Base-by-base conservation (phyloP, 805 yeast genomes). In the Metschnikowia gruessii region DNA sequence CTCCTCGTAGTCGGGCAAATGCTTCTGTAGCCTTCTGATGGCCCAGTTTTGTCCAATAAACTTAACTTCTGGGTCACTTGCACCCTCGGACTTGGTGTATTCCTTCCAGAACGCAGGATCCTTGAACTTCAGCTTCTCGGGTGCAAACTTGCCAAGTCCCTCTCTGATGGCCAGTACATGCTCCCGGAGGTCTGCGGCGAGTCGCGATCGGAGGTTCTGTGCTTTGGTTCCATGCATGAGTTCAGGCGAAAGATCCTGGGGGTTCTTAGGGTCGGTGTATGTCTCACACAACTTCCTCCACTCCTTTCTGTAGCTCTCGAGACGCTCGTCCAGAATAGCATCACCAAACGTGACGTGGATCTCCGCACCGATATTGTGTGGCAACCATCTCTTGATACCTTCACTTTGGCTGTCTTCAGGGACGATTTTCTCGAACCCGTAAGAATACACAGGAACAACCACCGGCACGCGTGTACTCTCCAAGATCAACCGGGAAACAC, bases 1-100 rank as follows among this genome's bases (percentile, higher is more conserved):
- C 17, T 54, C 55, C 22, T 51, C 51, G 39, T 50, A 52, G 24
- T 54, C 58, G 1, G 55, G 71, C 41, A 72, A 58, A 58, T 71
- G 75, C 45, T 71, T 72, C 61, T 87, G 95, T 39, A 82, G 74
- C 55, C 89, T 74, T 60, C 78, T 80, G 32, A 86, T 77, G 1
- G 95, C 95, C 94, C 95, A 87, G 60, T 87, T 87, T 58, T 81
- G 69, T 2, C 96, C 96, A 22, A 85, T 75, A 54, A 87, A 85
- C 55, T 80, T 66, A 18, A 87, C 77, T 45, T 81, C 86, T 0
- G 85, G 85, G 49, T 81, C 89, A 47, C 82, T 76, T 21, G 58
- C 66, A 10, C 95, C 95, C 64, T 83, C 87, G 3, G 83, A 64
- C 1, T 47, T 40, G 7, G 92, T 86, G 61, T 73, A 87, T 17